These are phyloP conservation scores for Pogostemon cablin DNA, from an alignment of 257 asterid genomes.

Conservation along the genomic window DNA sequence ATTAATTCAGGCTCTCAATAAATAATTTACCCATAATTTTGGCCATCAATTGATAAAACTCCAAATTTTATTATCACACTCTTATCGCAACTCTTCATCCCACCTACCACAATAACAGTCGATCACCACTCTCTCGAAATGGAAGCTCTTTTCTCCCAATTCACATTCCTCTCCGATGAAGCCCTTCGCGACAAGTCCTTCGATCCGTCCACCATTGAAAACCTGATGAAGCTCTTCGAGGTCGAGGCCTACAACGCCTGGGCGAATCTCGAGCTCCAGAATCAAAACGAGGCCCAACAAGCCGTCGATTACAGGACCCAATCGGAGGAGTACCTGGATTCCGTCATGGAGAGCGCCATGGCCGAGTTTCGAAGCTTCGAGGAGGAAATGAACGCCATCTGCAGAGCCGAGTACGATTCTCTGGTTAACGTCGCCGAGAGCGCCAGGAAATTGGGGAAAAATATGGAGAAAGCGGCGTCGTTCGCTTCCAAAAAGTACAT, in stretches of 20 bases:
- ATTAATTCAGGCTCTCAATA: no score
- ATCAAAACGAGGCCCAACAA: conserved; percentile 40
- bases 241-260: conserved; percentile 85
- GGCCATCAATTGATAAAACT: no score
- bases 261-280: conserved; percentile 77
- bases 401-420: conserved; percentile 49
- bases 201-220: conserved; percentile 73
- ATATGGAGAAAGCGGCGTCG: conserved; percentile 62
- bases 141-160: conserved; percentile 77
- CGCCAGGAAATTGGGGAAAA: conserved; percentile 62
- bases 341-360: conserved; percentile 91
- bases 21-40: no score
- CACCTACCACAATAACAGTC: background rate
- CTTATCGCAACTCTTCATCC: conserved; percentile 6
- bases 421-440: conserved; percentile 53
- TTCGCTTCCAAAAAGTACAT: conserved; percentile 72
- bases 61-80: no score
- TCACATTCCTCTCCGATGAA: conserved; percentile 62
- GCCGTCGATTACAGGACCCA: conserved; percentile 47
- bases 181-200: conserved; percentile 72
- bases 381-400: conserved; percentile 66
- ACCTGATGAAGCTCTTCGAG: conserved; percentile 79
- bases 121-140: conserved; percentile 31
- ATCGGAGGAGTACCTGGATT: conserved; percentile 63
- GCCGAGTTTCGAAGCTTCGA: conserved; percentile 74